Evolutionary conservation across 306 rosid genomes (phyloP).

Genomic region (Quercus bicolor): DNA sequence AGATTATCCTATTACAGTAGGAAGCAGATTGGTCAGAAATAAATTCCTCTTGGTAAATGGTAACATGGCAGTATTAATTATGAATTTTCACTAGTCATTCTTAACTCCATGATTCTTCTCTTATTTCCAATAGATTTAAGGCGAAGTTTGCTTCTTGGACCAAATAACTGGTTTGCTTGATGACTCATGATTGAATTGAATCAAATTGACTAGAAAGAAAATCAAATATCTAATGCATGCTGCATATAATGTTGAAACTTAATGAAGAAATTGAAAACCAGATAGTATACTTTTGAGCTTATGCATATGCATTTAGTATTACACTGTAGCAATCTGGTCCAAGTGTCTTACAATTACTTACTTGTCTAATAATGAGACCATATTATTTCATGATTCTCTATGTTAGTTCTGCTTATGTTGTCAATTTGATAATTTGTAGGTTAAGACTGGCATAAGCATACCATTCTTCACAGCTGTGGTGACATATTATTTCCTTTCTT

Average conservation of each 20-base stretch:
- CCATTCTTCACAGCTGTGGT: not conserved
- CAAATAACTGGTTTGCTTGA: not conserved
- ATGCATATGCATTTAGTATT: too few relatives aligned
- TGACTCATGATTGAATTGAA: not conserved
- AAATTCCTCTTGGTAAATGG: not conserved
- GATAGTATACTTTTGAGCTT: too few relatives aligned
- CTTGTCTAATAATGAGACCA: too few relatives aligned
- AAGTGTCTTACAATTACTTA: too few relatives aligned
- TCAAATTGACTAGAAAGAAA: not conserved
- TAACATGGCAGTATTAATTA: not conserved
- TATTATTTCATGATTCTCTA: not conserved
- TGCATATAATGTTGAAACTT: not conserved
- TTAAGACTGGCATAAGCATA: not conserved
- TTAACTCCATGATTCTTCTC: not conserved
- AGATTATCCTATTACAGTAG: not conserved
- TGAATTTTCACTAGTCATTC: not conserved
- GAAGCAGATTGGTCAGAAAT: not conserved
- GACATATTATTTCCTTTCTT: conserved; percentile 1
- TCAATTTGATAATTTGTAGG: not conserved
- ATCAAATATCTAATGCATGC: not conserved
- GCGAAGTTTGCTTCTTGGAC: not conserved
- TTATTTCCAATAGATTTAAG: not conserved
- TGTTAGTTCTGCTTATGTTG: not conserved
- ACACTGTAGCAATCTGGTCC: too few relatives aligned
- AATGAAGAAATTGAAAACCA: not conserved